Conservation (phyloP, 768 basidiomycete species). For the Coprinopsis sp. region DNA sequence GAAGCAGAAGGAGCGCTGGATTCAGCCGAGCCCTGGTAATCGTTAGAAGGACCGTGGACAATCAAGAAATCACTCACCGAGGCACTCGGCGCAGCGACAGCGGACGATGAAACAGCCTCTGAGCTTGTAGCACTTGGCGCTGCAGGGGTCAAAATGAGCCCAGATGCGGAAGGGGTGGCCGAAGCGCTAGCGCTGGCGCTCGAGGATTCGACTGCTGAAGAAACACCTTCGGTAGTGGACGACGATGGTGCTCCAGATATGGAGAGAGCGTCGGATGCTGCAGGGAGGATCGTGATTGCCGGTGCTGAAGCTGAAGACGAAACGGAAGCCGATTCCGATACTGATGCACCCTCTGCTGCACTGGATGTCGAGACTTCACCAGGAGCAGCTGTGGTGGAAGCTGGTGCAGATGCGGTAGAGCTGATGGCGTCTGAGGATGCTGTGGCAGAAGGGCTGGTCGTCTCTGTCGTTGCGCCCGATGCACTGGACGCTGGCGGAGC, state of each 20-base stretch:
- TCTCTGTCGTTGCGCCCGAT: conserved; percentile 2
- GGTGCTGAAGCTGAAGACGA: conserved; percentile 10
- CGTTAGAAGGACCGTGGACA: too few species aligned
- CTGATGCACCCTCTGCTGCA: conserved; percentile 14
- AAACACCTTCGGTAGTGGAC: too few species aligned
- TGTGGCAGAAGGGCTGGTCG: conserved; percentile 12
- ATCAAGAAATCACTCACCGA: not conserved
- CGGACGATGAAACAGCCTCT: not conserved
- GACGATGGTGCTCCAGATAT: too few species aligned
- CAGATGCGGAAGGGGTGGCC: too few species aligned
- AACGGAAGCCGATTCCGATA: conserved; percentile 6
- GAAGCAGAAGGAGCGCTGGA: conserved; percentile 9
- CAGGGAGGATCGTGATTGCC: not conserved
- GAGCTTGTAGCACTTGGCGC: not conserved
- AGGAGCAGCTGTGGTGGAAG: conserved; percentile 9
- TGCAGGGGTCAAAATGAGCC: too few species aligned
- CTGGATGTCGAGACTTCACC: conserved; percentile 7
- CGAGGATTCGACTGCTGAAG: too few species aligned
- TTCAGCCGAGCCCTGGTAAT: too few species aligned
- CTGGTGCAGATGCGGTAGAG: not conserved
- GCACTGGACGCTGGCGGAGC: conserved; percentile 13
- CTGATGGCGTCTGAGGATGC: conserved; percentile 6
- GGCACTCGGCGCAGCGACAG: not conserved
- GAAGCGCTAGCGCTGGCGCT: too few species aligned
- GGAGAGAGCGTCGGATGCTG: conserved; percentile 16